phyloP scores from a whole-genome alignment of 768 basidiomycete genomes.

The Lactarius sp. region DNA sequence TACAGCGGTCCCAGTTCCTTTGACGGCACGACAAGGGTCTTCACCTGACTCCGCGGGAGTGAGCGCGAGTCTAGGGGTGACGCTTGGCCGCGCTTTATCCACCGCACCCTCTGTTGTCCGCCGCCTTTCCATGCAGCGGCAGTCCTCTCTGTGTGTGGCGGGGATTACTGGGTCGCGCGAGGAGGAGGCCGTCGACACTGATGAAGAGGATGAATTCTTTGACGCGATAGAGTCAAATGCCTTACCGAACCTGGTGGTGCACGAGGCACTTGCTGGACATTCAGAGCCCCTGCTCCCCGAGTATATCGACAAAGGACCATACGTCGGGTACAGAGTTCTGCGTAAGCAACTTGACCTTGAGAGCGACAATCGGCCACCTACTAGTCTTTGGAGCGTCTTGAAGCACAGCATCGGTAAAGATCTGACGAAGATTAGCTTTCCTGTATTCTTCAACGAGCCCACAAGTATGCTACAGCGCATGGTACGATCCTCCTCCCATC shows the following conservation, averaged over 20 bases:
- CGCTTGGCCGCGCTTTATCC: conserved; percentile 10
- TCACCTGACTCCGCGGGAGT: conserved; percentile 1
- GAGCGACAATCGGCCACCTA: conserved; percentile 76
- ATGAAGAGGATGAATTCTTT: conserved; percentile 95
- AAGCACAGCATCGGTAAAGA: conserved; percentile 97
- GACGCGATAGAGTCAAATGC: conserved; percentile 88
- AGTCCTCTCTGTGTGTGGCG: neutral
- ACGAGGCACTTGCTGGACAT: conserved; percentile 54
- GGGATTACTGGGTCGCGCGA: conserved; percentile 13
- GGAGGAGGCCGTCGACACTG: conserved; percentile 45
- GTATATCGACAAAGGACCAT: conserved; percentile 42
- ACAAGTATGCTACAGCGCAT: conserved; percentile 97
- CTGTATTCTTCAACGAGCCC: conserved; percentile 89
- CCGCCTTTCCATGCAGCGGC: conserved; percentile 19
- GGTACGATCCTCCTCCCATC: conserved; percentile 36
- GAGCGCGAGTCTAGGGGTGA: neutral
- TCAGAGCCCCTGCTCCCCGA: conserved; percentile 34
- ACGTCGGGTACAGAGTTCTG: conserved; percentile 63
- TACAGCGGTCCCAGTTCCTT: conserved; percentile 13
- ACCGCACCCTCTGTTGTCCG: neutral
- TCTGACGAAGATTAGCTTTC: conserved; percentile 91
- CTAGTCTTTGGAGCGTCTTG: conserved; percentile 91
- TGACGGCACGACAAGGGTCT: neutral
- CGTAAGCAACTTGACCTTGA: conserved; percentile 56
- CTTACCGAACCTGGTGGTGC: conserved; percentile 70